Percentiles rank a stretch among this genome's conserved stretches.
Evolutionary conservation across 495 filamentous ascomycete genomes (phyloP).

Genomic region (Ramalina intermedia): DNA sequence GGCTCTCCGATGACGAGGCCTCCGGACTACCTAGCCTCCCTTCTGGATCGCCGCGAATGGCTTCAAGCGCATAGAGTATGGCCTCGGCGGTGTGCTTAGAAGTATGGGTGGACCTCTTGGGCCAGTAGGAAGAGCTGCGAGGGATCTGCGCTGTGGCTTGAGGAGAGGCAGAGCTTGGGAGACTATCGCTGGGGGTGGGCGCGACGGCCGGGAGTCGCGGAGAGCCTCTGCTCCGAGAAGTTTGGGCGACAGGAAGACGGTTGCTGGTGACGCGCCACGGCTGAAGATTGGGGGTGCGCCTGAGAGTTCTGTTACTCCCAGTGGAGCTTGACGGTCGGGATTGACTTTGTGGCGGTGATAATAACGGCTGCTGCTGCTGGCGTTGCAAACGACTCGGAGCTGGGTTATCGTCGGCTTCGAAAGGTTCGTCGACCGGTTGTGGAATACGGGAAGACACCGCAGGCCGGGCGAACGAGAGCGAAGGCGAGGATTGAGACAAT

Average conservation of each 20-base stretch:
- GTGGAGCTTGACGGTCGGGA: slow-evolving; percentile 37
- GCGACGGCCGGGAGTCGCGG: slow-evolving; percentile 16
- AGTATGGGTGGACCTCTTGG: slow-evolving; percentile 40
- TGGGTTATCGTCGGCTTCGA: slow-evolving; percentile 44
- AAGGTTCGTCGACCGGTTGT: slow-evolving; percentile 38
- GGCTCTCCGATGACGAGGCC: background rate
- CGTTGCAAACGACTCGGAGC: slow-evolving; percentile 41
- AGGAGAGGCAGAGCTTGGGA: slow-evolving; percentile 20
- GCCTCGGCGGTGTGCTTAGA: slow-evolving; percentile 57
- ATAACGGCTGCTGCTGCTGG: slow-evolving; percentile 37
- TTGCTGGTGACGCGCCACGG: slow-evolving; percentile 20
- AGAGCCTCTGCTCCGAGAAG: background rate
- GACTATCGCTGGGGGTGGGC: slow-evolving; percentile 21
- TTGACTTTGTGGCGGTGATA: slow-evolving; percentile 15
- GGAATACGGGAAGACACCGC: slow-evolving; percentile 9
- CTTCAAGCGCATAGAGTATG: slow-evolving; percentile 83
- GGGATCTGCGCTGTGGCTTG: slow-evolving; percentile 10
- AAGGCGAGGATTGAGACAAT: slow-evolving; percentile 2
- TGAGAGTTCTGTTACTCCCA: slow-evolving; percentile 34
- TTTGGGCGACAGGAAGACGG: slow-evolving; percentile 14
- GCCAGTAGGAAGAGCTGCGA: slow-evolving; percentile 31
- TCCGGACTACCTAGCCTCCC: slow-evolving; percentile 9
- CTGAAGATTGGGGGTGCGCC: slow-evolving; percentile 33
- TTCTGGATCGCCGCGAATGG: slow-evolving; percentile 39
- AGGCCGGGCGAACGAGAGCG: background rate